Conservation (phyloP, 164 flowering plant genomes). For the Buxus sempervirens region DNA sequence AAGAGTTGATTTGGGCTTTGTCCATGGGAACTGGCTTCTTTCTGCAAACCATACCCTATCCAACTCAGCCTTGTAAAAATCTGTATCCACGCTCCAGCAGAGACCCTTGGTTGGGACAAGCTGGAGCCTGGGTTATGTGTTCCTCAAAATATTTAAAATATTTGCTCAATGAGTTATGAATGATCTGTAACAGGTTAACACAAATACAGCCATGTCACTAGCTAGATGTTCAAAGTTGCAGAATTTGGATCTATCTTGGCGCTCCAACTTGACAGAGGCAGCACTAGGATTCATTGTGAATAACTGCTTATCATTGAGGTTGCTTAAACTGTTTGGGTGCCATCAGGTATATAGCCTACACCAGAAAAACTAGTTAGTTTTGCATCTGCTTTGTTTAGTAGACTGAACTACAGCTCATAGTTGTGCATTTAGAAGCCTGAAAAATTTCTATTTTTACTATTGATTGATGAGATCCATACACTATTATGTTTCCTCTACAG, state of each 20-base stretch:
- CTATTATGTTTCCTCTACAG: too few species aligned
- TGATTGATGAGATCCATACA: too few species aligned
- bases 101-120: background rate
- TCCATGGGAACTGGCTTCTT: too few species aligned
- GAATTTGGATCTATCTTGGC: conserved; percentile 73
- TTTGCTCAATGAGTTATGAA: background rate
- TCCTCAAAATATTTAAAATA: background rate
- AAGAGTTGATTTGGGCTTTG: too few species aligned
- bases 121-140: background rate
- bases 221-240: conserved; percentile 44
- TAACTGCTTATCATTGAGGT: conserved; percentile 54
- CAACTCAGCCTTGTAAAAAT: background rate
- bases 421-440: background rate
- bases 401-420: too few species aligned
- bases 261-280: conserved; percentile 62
- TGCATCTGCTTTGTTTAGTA: background rate
- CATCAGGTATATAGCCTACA: conserved; percentile 57
- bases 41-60: too few species aligned
- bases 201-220: conserved; percentile 61
- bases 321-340: conserved; percentile 83
- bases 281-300: conserved; percentile 82
- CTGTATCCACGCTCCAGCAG: background rate
- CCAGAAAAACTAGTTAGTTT: background rate
- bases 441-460: background rate
- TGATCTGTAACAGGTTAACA: conserved; percentile 46